Percentiles rank a stretch among this genome's conserved stretches.
These are phyloP conservation scores for Lachancea quebecensis DNA, from an alignment of 805 yeast genomes.

Conservation along the genomic window DNA sequence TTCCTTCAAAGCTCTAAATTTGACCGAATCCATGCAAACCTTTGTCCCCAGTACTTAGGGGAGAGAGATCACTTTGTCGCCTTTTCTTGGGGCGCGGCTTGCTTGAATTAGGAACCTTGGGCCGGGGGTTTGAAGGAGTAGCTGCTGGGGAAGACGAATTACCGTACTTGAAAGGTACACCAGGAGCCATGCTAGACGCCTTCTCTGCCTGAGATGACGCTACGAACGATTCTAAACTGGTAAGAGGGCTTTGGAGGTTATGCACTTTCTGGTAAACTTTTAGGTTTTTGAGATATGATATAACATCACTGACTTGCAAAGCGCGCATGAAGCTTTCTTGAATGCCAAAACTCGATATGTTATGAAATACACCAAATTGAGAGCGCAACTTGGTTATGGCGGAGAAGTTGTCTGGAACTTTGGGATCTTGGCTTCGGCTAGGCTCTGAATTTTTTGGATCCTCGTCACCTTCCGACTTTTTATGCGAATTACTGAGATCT, in stretches of 20 bases:
- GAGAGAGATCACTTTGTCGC: slow-evolving; percentile 9
- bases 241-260: slow-evolving; percentile 46
- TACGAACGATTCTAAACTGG: slow-evolving; percentile 42
- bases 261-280: slow-evolving; percentile 49
- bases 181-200: slow-evolving; percentile 6
- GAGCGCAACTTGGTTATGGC: slow-evolving; percentile 30
- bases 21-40: not conserved
- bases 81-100: slow-evolving; percentile 4
- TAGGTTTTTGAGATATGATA: slow-evolving; percentile 62
- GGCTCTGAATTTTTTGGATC: slow-evolving; percentile 6
- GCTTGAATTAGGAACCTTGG: not conserved
- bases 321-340: slow-evolving; percentile 61
- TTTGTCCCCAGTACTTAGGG: slow-evolving; percentile 7
- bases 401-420: slow-evolving; percentile 10
- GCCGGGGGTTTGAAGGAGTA: not conserved
- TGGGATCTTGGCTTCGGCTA: slow-evolving; percentile 1
- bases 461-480: not conserved
- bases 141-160: slow-evolving; percentile 1
- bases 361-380: slow-evolving; percentile 39
- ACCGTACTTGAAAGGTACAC: not conserved
- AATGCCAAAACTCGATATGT: slow-evolving; percentile 52
- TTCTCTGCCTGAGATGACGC: slow-evolving; percentile 9
- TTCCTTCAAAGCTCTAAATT: not conserved
- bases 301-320: slow-evolving; percentile 69
- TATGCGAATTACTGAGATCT: slow-evolving; percentile 12